Evolutionary conservation across 495 filamentous ascomycete species (phyloP), one percentile per base, ranked within the genome.

Genomic region (Xylaria venustula): DNA sequence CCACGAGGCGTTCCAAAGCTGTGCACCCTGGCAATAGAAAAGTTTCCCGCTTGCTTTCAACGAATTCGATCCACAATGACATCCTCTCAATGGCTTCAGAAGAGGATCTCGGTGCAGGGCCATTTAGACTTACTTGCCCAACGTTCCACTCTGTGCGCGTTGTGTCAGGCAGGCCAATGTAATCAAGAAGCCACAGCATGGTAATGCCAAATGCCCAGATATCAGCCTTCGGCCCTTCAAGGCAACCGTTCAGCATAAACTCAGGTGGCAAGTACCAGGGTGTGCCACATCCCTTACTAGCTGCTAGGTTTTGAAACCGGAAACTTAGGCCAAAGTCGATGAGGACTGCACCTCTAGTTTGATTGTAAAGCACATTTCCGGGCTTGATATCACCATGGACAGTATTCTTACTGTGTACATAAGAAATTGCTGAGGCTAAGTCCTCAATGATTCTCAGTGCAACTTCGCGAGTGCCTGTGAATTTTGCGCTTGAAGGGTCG

Each of bases 301-400:
- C 2, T 1, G 3, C 11, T 6, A 22, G 14, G 0, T 40, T 11
- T 1, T 23, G n/a, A 11, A 0, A 1, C 12, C 2, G 3, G 5
- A 19, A 23, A 12, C 54, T 48, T 3, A 48, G 6, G 0, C 54
- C 54, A 19, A 58, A 58, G 22, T 58, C 42, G 7, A 58, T 58
- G 2, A 58, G 1, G 9, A 48, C 41, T 1, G 54, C 54, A 11
- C 45, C 45, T 8, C 54, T 23, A 4, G 23, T 26, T 1, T 0
- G 20, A 2, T 28, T 48, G 28, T 47, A 58, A 9, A 58, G 54
- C 14, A 58, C 42, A 17, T 58, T 58, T 1, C 6, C 41, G 2
- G 54, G 54, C 19, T 58, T 58, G 42, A 58, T 34, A 40, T 58
- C 54, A 19, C 28, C 28, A 17, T 58, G 54, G 11, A 58, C 28